Base-by-base conservation (phyloP, 495 filamentous ascomycete species). In the Talaromyces liani region DNA sequence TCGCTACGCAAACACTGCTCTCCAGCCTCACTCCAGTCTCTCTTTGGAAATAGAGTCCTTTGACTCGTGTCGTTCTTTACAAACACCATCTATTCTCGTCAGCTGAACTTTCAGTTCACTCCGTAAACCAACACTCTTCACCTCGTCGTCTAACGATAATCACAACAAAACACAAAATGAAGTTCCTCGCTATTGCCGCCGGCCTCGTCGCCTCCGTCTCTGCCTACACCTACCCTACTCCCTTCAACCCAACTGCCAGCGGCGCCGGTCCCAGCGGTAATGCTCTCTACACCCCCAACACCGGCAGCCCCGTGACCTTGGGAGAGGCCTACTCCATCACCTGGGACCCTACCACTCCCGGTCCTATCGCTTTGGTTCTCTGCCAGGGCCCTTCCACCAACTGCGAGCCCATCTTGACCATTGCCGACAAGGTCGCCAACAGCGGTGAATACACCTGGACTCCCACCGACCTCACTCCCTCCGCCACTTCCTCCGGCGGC, bases 311-410 rank as follows among this genome's bases (percentile, higher is more conserved):
- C 39, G 85, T 88, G 31, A 78, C 82, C 3, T 84, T 70, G 65
- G 84, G 85, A 68, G 67, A 76, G 66, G 69, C 79, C 53, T 89
- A 75, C 79, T 77, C 74, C 64, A 84, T 90, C 78, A 88, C 79
- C 56, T 90, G 87, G 87, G 65, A 73, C 2, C 73, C 78, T 24
- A 78, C 75, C 64, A 75, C 74, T 55, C 61, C 70, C 16, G 80
- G 79, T 39, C 75, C 73, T 18, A 72, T 90, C 64, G 84, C 87
- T 6, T 71, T 91, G 56, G 73, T 88, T 53, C 84, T 91, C 62
- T 81, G 89, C 57, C 79, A 78, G 58, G 88, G 88, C 8, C 85
- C 86, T 51, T 76, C 77, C 65, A 72, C 29, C 70, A 84, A 89
- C 73, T 79, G 87, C 20, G 36, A 73, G 29, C 82, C 83, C 6